phyloP scores from a whole-genome alignment of 495 filamentous ascomycete species.

The Apodospora peruviana region DNA sequence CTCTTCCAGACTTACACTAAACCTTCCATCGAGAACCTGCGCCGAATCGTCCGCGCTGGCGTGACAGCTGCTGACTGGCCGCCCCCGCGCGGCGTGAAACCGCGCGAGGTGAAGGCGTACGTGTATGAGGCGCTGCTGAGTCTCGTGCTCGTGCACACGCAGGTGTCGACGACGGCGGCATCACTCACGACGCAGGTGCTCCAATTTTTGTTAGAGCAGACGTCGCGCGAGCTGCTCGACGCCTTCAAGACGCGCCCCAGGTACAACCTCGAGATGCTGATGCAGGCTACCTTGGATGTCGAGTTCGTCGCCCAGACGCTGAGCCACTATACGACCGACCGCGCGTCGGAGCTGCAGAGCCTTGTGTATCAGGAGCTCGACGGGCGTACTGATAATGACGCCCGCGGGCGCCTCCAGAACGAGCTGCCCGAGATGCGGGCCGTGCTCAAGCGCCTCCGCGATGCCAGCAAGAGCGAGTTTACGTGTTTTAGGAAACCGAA shows the following conservation, averaged over 20 bases:
- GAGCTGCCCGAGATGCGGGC: constrained; percentile 86
- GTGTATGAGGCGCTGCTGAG: constrained; percentile 77
- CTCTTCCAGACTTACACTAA: constrained; percentile 88
- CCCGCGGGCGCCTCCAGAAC: constrained; percentile 67
- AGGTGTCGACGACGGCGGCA: constrained; percentile 76
- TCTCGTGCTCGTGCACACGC: constrained; percentile 85
- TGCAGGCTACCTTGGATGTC: constrained; percentile 95
- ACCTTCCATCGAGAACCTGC: constrained; percentile 58
- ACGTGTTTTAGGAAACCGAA: constrained; percentile 63
- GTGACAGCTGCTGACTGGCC: constrained; percentile 67
- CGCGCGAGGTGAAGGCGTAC: constrained; percentile 75
- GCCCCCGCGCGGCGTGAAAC: constrained; percentile 52
- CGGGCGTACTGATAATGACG: constrained; percentile 76
- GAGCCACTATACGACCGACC: constrained; percentile 78
- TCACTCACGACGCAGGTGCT: constrained; percentile 69
- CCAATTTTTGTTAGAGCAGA: constrained; percentile 71
- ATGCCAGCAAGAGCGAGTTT: constrained; percentile 82
- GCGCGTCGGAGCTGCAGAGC: constrained; percentile 70
- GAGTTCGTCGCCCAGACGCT: constrained; percentile 95
- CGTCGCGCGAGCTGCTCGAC: constrained; percentile 62
- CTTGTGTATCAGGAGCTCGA: constrained; percentile 88
- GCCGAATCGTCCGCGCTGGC: constrained; percentile 61
- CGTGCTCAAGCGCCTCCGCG: constrained; percentile 74
- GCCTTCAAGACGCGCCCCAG: constrained; percentile 60
- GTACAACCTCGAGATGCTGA: constrained; percentile 74